Evolutionary conservation across 208 protist genomes (phyloP).

Genomic region (Novymonas esmeraldas): DNA sequence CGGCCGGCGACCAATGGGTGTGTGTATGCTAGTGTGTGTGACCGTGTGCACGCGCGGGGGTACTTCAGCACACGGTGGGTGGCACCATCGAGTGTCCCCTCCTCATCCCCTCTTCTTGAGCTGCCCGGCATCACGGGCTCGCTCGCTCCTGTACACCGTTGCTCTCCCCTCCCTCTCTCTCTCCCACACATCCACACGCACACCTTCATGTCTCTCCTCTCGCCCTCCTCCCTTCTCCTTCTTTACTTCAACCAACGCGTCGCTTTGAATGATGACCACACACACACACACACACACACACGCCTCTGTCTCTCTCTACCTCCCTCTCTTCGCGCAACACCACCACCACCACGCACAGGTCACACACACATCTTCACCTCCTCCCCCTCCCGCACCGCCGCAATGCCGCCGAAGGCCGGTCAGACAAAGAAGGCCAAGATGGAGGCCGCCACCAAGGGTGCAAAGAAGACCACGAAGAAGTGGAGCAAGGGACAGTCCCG

Average conservation of each 20-base stretch:
- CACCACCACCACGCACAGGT: no score
- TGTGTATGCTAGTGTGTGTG: no score
- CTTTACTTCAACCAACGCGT: conserved; percentile 2
- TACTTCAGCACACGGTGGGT: no score
- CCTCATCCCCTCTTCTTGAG: no score
- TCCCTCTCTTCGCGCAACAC: not conserved
- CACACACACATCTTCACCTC: not conserved
- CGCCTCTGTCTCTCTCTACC: not conserved
- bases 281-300: not conserved
- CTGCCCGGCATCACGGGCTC: no score
- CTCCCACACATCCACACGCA: not conserved
- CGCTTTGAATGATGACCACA: conserved; percentile 4
- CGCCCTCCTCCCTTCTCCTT: not conserved
- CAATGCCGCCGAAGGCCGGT: conserved; percentile 49
- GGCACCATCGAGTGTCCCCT: no score
- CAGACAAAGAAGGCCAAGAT: conserved; percentile 44
- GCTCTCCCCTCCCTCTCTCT: no score
- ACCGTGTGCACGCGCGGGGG: no score
- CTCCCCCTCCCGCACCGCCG: conserved; percentile 10
- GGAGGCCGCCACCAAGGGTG: conserved; percentile 58
- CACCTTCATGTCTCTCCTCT: not conserved
- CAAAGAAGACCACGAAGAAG: conserved; percentile 93
- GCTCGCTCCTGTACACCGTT: no score
- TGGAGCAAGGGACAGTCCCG: conserved; percentile 92
- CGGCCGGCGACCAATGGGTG: no score